Conservation (phyloP, 2,329 filamentous ascomycete species). For the Talaromyces marneffei region DNA sequence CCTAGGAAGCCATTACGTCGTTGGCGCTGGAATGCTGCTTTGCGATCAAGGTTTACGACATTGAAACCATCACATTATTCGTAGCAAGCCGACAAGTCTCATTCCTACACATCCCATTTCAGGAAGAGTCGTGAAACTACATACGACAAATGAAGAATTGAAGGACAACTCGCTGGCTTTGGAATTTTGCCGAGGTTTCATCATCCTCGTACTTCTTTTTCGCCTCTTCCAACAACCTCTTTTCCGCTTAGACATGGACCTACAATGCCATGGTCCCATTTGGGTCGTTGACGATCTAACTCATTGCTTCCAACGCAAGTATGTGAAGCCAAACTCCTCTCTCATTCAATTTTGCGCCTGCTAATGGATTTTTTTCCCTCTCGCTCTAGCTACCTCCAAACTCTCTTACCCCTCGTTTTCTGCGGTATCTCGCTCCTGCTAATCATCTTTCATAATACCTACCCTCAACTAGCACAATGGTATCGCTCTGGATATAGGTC, state of each 20-base stretch:
- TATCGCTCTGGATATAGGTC: conserved; percentile 53
- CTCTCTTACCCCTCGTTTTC: conserved; percentile 69
- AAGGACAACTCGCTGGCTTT: neutral
- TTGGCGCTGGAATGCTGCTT: conserved; percentile 6
- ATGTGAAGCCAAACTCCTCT: conserved; percentile 20
- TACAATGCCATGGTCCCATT: conserved; percentile 51
- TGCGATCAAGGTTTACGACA: neutral
- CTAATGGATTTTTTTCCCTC: conserved; percentile 15
- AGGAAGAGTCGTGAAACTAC: neutral
- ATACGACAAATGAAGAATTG: conserved; percentile 6
- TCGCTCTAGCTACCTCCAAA: conserved; percentile 65
- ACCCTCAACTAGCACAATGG: conserved; percentile 50
- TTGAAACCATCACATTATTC: neutral
- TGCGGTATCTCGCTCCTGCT: conserved; percentile 65
- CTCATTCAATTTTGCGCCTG: neutral
- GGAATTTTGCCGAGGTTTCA: neutral
- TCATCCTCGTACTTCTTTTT: neutral
- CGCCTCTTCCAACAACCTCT: neutral
- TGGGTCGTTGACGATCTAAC: conserved; percentile 60
- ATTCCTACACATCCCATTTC: neutral
- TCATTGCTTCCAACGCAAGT: conserved; percentile 55
- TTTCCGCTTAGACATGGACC: conserved; percentile 43
- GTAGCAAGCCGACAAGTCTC: neutral
- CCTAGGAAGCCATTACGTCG: conserved; percentile 3
- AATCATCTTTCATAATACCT: conserved; percentile 55